phyloP scores from a whole-genome alignment of 1,284 basidiomycete genomes.

The Ceratobasidium sp. region DNA sequence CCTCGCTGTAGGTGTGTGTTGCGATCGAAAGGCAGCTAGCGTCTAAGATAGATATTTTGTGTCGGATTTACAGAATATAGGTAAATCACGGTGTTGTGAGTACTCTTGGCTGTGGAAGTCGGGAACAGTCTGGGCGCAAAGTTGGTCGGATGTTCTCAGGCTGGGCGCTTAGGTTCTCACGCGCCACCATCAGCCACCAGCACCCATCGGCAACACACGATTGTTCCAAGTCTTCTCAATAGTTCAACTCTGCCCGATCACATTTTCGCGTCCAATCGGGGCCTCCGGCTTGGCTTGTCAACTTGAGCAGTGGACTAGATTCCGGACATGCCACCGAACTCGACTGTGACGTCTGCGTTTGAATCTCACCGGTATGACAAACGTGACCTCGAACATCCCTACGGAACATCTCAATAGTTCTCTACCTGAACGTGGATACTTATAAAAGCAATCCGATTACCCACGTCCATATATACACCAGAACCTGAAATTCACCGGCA shows the following conservation, averaged over 20 bases:
- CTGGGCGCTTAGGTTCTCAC: constrained; percentile 17
- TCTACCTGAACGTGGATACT: too few relatives aligned
- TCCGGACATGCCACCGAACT: background rate
- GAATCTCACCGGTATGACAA: constrained; percentile 2
- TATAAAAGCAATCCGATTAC: too few relatives aligned
- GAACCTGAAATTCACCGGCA: too few relatives aligned
- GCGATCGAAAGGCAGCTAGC: background rate
- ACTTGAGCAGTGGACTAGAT: background rate
- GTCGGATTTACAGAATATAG: background rate
- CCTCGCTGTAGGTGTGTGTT: background rate
- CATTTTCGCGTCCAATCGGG: background rate
- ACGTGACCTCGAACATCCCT: too few relatives aligned
- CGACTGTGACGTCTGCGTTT: background rate
- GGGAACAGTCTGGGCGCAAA: background rate
- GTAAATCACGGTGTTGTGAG: background rate
- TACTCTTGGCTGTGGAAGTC: background rate
- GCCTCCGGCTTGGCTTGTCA: background rate
- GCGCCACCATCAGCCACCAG: constrained; percentile 19
- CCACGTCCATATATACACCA: too few relatives aligned
- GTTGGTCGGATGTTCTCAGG: constrained; percentile 3
- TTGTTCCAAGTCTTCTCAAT: background rate
- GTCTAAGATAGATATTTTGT: background rate
- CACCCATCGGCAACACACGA: background rate
- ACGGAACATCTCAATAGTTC: too few relatives aligned
- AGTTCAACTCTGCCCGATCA: background rate